A percentile compares a stretch with the other conserved stretches of the same genome.
phyloP scores from a whole-genome alignment of 495 filamentous ascomycete species.

The Penicillium soppii region DNA sequence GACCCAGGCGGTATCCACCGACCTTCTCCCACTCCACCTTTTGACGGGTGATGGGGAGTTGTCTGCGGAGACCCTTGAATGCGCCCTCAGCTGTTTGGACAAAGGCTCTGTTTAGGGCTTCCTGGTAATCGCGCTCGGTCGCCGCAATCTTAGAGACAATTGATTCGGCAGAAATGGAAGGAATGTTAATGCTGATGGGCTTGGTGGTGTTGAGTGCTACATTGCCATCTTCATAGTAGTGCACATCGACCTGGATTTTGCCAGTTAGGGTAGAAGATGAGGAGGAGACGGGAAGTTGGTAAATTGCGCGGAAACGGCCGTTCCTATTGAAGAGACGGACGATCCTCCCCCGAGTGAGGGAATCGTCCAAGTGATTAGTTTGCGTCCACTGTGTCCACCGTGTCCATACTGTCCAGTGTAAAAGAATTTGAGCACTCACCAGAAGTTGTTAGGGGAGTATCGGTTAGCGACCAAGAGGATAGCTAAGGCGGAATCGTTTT shows the following conservation, averaged over 20 bases:
- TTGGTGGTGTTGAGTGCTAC: constrained; percentile 87
- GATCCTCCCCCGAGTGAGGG: background rate
- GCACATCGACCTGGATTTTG: constrained; percentile 64
- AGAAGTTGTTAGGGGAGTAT: constrained; percentile 97
- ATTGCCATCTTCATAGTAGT: constrained; percentile 99
- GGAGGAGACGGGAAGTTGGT: constrained; percentile 65
- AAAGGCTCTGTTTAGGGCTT: constrained; percentile 91
- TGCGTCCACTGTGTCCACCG: background rate
- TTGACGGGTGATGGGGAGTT: constrained; percentile 94
- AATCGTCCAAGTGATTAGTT: constrained; percentile 8
- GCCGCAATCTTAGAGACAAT: constrained; percentile 72
- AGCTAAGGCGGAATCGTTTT: constrained; percentile 72
- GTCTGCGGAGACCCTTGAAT: constrained; percentile 89
- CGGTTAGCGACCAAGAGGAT: constrained; percentile 89
- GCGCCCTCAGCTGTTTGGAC: constrained; percentile 83
- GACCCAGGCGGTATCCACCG: constrained; percentile 82
- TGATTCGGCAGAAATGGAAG: constrained; percentile 60
- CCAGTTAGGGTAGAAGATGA: constrained; percentile 45
- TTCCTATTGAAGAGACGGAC: constrained; percentile 58
- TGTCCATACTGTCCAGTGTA: background rate
- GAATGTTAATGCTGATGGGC: constrained; percentile 58
- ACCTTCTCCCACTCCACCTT: constrained; percentile 99
- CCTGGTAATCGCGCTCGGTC: constrained; percentile 89
- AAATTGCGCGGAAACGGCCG: constrained; percentile 90
- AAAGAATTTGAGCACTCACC: constrained; percentile 50